Evolutionary conservation across 148 eudicot genomes (phyloP), one percentile per base, ranked within the genome.

Genomic region (Mesembryanthemum crystallinum): DNA sequence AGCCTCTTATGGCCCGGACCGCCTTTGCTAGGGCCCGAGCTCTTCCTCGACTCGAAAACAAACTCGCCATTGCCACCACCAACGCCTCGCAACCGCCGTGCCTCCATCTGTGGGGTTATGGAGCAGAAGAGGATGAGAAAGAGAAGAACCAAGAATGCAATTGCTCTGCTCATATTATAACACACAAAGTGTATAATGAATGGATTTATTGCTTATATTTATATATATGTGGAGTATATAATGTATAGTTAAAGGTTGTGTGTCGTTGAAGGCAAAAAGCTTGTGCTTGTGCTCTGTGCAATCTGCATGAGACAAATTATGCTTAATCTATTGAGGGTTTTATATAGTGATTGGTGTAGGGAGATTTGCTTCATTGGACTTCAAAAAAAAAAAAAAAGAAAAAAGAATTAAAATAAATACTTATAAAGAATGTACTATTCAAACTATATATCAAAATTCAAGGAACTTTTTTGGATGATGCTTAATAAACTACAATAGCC

Each of bases 1-100:
- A 67, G 30, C 62, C 74, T 69, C 49, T 59, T 73, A 57, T 84
- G 87, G 29, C 85, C 87, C 43, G 69, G 67, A 69, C 87, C 87
- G 7, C 81, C 78, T 77, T 23, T 67, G 77, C 82, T 78, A 1
- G 87, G 87, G 33, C 87, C 85, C 13, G 84, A 73, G 33, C 3
- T 76, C 73, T 72, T 76, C 32, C 73, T 71, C 52, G 81, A 52
- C 54, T 47, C 67, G 6, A 77, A 68, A 28, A 8, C 32, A 3
- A 25, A 28, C 39, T 67, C 60, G 25, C 47, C 61, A 9, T 60
- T 29, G 54, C 7, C 25, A 8, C 30, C 42, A 28, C 11, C 42
- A 23, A 49, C 25, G 59, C 43, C 42, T 11, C 15, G 74, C 25
- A 76, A 59, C 8, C 33, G 67, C 57, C 81, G 72, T 15, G 75